phyloP scores from a whole-genome alignment of 371 early-diverging fungal species.

The Dichotomocladium elegans region DNA sequence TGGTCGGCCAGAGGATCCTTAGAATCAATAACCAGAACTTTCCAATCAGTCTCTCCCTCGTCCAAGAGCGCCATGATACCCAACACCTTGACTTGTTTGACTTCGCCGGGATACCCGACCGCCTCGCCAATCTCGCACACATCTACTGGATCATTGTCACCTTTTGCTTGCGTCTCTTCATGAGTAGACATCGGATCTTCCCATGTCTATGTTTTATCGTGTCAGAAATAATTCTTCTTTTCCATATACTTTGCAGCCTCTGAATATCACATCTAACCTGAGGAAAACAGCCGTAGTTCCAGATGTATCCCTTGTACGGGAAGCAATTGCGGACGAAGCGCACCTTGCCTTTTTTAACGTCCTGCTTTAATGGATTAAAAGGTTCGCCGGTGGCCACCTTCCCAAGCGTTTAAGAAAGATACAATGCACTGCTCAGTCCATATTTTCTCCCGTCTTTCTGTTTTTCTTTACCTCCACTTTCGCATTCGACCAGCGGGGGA shows the following conservation, averaged over 20 bases:
- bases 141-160: slow-evolving; percentile 98
- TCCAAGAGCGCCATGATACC: slow-evolving; percentile 95
- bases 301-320: slow-evolving; percentile 99
- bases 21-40: slow-evolving; percentile 90
- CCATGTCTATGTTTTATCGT: slow-evolving; percentile 76
- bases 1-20: slow-evolving; percentile 87
- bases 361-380: slow-evolving; percentile 99
- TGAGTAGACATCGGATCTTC: slow-evolving; percentile 91
- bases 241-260: not conserved
- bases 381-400: slow-evolving; percentile 89
- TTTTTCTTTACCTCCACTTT: slow-evolving; percentile 88
- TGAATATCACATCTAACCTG: slow-evolving; percentile 45
- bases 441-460: not conserved
- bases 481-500: slow-evolving; percentile 99
- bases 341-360: slow-evolving; percentile 98
- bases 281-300: slow-evolving; percentile 99
- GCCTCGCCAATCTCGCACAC: slow-evolving; percentile 92
- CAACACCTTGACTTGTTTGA: slow-evolving; percentile 95
- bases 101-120: slow-evolving; percentile 83
- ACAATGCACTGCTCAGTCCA: not conserved
- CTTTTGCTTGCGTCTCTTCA: slow-evolving; percentile 85
- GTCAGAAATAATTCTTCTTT: not conserved
- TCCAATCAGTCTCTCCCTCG: slow-evolving; percentile 99
- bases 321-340: slow-evolving; percentile 99
- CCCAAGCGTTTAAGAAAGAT: not conserved